Evolutionary conservation across 495 filamentous ascomycete species (phyloP).

Genomic region (Tuber indicum): DNA sequence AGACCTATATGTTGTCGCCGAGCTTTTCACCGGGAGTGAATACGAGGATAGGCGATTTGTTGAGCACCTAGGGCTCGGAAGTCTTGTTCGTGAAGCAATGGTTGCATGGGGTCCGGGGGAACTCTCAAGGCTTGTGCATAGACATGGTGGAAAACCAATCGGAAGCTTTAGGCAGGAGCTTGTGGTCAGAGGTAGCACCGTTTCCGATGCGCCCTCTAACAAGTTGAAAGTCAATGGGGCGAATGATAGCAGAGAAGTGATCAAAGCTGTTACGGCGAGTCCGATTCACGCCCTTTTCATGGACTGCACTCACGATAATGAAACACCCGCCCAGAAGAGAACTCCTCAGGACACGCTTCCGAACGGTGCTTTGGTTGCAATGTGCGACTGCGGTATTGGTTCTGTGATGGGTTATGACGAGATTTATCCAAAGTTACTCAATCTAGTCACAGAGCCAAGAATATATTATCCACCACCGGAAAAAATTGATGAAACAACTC

Average conservation of each 20-base stretch:
- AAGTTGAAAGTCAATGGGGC: constrained; percentile 44
- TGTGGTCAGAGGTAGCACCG: constrained; percentile 44
- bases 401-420: constrained; percentile 99
- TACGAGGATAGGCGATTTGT: constrained; percentile 94
- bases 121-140: constrained; percentile 83
- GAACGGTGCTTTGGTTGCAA: constrained; percentile 88
- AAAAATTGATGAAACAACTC: constrained; percentile 42
- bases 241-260: constrained; percentile 39
- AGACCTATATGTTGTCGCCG: constrained; percentile 84
- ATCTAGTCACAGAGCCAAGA: constrained; percentile 81
- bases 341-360: constrained; percentile 91
- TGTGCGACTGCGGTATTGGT: constrained; percentile 89
- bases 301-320: constrained; percentile 99
- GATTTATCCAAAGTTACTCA: constrained; percentile 82
- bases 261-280: constrained; percentile 52
- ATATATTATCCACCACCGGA: constrained; percentile 51
- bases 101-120: constrained; percentile 94
- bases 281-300: constrained; percentile 93
- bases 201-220: constrained; percentile 1
- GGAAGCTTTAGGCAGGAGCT: constrained; percentile 87
- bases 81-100: constrained; percentile 94
- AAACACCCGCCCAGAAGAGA: constrained; percentile 89
- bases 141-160: constrained; percentile 88
- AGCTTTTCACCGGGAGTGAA: constrained; percentile 94
- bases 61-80: constrained; percentile 79